These are phyloP conservation scores for Pestalotiopsis sp. DNA, from an alignment of 2,329 filamentous ascomycete genomes.

Conservation along the genomic window DNA sequence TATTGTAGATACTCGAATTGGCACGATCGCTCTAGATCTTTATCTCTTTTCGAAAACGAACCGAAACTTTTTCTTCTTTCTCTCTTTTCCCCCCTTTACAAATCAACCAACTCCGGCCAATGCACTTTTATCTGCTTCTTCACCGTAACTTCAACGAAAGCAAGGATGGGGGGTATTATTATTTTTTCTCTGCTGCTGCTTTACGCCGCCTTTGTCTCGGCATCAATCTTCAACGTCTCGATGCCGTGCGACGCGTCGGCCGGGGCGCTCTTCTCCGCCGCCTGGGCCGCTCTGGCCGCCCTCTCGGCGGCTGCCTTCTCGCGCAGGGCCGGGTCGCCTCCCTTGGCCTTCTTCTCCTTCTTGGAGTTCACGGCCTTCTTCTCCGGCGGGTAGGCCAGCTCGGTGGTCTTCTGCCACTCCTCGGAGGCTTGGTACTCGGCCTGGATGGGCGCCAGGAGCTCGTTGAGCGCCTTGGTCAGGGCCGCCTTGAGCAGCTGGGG, in stretches of 20 bases:
- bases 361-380: constrained; percentile 78
- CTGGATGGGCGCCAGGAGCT: constrained; percentile 78
- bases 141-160: neutral
- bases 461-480: constrained; percentile 72
- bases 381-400: constrained; percentile 78
- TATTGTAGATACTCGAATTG: neutral
- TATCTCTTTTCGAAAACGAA: neutral
- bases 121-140: constrained; percentile 1
- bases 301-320: neutral
- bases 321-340: constrained; percentile 6
- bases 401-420: constrained; percentile 80
- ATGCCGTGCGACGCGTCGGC: constrained; percentile 11
- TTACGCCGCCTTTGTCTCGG: constrained; percentile 1
- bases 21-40: neutral
- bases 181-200: neutral
- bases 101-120: constrained; percentile 10
- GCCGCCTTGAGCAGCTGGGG: constrained; percentile 90
- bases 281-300: constrained; percentile 9
- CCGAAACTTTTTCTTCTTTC: neutral
- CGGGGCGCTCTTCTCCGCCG: constrained; percentile 9
- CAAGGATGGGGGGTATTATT: constrained; percentile 4
- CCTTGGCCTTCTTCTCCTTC: constrained; percentile 43
- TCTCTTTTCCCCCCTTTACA: neutral
- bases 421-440: constrained; percentile 68
- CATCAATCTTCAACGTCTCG: constrained; percentile 13